phyloP scores from a whole-genome alignment of 2,329 filamentous ascomycete species.

The Chaetomium sp. region DNA sequence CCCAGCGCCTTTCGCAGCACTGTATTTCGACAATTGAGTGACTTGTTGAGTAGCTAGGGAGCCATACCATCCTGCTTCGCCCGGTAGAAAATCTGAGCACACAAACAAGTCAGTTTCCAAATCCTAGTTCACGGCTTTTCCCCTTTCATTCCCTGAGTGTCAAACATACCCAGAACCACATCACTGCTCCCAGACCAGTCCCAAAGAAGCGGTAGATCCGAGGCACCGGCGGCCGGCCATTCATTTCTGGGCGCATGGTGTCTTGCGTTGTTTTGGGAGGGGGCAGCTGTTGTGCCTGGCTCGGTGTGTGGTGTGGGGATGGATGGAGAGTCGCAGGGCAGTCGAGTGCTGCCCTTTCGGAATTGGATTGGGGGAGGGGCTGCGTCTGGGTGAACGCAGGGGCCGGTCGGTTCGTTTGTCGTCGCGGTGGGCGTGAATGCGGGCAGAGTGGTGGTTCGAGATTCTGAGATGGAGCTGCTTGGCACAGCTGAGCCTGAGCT shows the following conservation, averaged over 20 bases:
- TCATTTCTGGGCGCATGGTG: constrained; percentile 7
- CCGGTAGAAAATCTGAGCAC: constrained; percentile 73
- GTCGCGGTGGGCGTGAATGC: not conserved
- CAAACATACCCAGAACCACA: constrained; percentile 92
- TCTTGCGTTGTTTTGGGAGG: too few relatives aligned
- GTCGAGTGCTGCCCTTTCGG: too few relatives aligned
- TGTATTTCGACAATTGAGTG: not conserved
- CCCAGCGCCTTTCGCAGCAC: too few relatives aligned
- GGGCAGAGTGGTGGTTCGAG: not conserved
- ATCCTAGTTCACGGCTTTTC: too few relatives aligned
- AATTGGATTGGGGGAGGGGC: too few relatives aligned
- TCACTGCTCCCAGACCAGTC: constrained; percentile 83
- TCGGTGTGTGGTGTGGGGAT: too few relatives aligned
- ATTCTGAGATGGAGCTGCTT: not conserved
- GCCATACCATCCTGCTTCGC: constrained; percentile 82
- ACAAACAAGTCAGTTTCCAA: constrained; percentile 1
- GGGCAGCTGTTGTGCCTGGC: too few relatives aligned
- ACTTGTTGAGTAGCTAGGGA: not conserved
- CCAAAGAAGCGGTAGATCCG: constrained; percentile 75
- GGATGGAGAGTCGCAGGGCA: too few relatives aligned
- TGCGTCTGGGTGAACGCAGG: not conserved
- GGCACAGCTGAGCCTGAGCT: not conserved
- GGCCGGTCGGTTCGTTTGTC: constrained; percentile 4
- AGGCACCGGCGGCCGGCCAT: constrained; percentile 40
- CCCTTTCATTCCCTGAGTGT: too few relatives aligned